A percentile compares a stretch with the other conserved stretches of the same genome.
These are phyloP conservation scores for Hondaea fermentalgiana DNA, from an alignment of 108 stramenopile species.

Conservation along the genomic window DNA sequence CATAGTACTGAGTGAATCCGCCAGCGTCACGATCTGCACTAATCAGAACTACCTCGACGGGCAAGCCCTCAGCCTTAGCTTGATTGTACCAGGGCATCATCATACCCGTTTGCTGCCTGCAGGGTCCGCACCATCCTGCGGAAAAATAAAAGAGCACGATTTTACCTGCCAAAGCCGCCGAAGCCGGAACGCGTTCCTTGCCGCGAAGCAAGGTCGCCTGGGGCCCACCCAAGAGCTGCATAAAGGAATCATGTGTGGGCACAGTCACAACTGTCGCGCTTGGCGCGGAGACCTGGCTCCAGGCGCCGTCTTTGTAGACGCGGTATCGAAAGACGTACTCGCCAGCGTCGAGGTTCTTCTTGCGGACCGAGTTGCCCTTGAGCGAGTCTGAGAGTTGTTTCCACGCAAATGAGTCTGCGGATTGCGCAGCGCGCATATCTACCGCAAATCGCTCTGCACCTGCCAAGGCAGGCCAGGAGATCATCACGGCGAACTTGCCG, in stretches of 20 bases:
- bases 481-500: background rate
- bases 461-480: background rate
- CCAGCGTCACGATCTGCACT: background rate
- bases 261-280: background rate
- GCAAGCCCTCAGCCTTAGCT: background rate
- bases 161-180: background rate
- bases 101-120: background rate
- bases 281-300: background rate
- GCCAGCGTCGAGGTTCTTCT: background rate
- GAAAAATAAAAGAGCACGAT: background rate
- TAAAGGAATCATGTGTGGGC: background rate
- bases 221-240: background rate
- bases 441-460: background rate
- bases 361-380: background rate
- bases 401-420: background rate
- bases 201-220: background rate
- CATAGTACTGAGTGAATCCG: background rate
- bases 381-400: background rate
- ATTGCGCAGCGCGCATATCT: background rate
- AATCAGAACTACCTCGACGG: background rate
- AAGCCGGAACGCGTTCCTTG: background rate
- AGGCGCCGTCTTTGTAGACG: background rate
- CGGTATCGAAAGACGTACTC: background rate
- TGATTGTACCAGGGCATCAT: background rate
- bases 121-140: slow-evolving; percentile 25